Base-by-base conservation (phyloP, 371 early-diverging fungal genomes). In the Dinochytrium kinnereticum region DNA sequence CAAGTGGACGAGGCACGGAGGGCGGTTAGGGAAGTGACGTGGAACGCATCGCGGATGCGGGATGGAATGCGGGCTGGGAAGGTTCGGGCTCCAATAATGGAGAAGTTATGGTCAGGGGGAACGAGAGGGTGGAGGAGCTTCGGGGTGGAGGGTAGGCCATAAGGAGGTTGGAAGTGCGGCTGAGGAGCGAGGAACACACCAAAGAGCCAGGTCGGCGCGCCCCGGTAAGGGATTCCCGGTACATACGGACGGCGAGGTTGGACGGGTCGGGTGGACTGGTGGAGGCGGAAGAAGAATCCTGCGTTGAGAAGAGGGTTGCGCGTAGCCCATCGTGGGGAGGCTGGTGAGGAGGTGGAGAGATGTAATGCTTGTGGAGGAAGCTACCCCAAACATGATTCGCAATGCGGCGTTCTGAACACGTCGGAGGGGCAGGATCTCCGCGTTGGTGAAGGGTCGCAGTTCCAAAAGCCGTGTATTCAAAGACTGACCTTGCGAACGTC, bases 301-400 rank as follows among this genome's bases (percentile, higher is more conserved):
- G 73, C 66, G 1, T 68, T 51, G 17, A 73, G 73, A 13, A 67
- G 10, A 21, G 17, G 24, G 68, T 66, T 68, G 24, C 73, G 19
- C 19, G 44, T 40, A 31, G 5, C 10, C 15, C 0, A 67, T 64
- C 0, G 68, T 50, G 0, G 40, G 24, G 15, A 68, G 21, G 0
- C 44, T 17, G 13, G 13, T 28, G 15, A 73, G 7, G 21, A 55
- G 33, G 34, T 73, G 73, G 3, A 73, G 68, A 10, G 68, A 44
- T 0, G 73, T 21, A 1, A 55, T 51, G 0, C 67, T 66, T 1
- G 68, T 55, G 17, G 1, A 33, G 0, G 19, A 2, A 26, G 34
- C 64, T 0, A 65, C 51, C 21, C 34, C n/a, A 37, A 51, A 64
- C 10, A 57, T 33, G 19, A 19, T 1, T 7, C 68, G 68, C 2